A percentile compares a stretch with the other conserved stretches of the same genome.
Evolutionary conservation across 169 alveolate species (phyloP).

Genomic region (Plasmodium fragile): DNA sequence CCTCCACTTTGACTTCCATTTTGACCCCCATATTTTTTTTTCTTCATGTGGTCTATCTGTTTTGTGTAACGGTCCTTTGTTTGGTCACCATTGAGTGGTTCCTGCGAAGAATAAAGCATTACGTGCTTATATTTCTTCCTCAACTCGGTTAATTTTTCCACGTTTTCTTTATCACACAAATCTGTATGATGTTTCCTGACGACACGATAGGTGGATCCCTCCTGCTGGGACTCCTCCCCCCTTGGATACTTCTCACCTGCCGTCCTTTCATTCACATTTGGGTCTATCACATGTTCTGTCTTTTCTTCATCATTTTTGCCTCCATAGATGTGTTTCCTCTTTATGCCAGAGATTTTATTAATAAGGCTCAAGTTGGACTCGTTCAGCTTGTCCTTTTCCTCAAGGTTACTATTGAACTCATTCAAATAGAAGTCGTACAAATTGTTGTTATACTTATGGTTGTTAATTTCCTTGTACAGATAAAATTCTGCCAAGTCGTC

Average conservation of each 20-base stretch:
- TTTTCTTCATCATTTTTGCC: not conserved
- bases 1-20: not conserved
- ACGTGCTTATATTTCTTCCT: slow-evolving; percentile 3
- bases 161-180: not conserved
- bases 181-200: not conserved
- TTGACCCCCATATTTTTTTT: not conserved
- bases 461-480: slow-evolving; percentile 60
- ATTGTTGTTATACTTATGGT: slow-evolving; percentile 65
- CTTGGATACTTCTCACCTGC: not conserved
- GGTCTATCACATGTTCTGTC: not conserved
- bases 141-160: not conserved
- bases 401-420: slow-evolving; percentile 43
- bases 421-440: slow-evolving; percentile 59
- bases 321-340: not conserved
- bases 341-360: not conserved
- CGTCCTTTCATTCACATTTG: not conserved
- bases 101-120: not conserved
- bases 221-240: not conserved
- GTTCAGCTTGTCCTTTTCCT: slow-evolving; percentile 28
- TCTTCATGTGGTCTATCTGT: not conserved
- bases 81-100: not conserved
- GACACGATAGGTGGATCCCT: not conserved
- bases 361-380: slow-evolving; percentile 12
- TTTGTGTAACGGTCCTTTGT: not conserved
- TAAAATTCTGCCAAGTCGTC: slow-evolving; percentile 58